Conservation (phyloP, 116 monocot species). For the Zostera marina region DNA sequence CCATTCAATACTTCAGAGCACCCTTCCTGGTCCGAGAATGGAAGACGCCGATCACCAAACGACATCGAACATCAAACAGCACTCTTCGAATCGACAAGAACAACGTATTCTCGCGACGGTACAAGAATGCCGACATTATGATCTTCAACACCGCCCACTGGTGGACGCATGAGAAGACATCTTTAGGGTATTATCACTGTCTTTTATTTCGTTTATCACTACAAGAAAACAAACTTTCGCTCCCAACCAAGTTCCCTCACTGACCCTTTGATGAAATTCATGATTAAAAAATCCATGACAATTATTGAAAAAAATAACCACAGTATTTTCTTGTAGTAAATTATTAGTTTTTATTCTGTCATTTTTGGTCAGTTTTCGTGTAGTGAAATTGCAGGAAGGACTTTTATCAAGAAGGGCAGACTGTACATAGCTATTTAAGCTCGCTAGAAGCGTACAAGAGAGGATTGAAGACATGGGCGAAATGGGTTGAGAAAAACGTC, state of each 20-base stretch:
- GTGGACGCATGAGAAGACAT: constrained; percentile 94
- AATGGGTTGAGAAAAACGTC: constrained; percentile 9
- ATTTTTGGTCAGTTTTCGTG: no score
- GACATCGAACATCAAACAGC: constrained; percentile 38
- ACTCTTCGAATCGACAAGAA: constrained; percentile 63
- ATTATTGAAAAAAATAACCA: no score
- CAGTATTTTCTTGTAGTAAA: no score
- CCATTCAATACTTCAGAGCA: constrained; percentile 64
- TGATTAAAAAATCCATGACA: no score
- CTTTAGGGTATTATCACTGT: constrained; percentile 36
- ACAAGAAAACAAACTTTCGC: no score
- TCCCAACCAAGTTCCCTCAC: no score
- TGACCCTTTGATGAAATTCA: no score
- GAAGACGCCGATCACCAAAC: constrained; percentile 26
- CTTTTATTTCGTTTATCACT: neutral
- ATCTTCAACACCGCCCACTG: constrained; percentile 88
- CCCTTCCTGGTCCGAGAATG: constrained; percentile 87
- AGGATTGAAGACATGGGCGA: no score
- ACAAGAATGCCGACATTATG: constrained; percentile 59
- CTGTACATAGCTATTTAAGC: constrained; percentile 52
- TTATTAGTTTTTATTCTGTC: no score
- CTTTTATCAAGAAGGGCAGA: constrained; percentile 78
- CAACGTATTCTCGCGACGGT: constrained; percentile 40
- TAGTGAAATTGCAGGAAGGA: constrained; percentile 69
- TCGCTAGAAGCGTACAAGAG: constrained; percentile 57